Evolutionary conservation across 2,329 filamentous ascomycete genomes (phyloP).

Genomic region (Pseudogymnoascus sp.): DNA sequence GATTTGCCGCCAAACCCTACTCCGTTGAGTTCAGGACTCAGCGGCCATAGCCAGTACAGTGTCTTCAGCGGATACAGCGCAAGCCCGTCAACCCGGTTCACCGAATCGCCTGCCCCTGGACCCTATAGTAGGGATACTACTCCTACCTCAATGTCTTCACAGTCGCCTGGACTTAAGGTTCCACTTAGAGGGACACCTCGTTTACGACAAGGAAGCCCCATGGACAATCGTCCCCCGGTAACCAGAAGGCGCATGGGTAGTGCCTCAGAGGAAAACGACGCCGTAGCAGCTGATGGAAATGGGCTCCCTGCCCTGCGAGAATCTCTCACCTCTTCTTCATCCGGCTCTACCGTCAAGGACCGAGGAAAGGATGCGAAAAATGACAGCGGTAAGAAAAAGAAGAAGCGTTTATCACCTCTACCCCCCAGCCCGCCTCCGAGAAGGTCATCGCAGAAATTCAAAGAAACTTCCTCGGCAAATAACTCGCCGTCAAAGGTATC

Average conservation of each 20-base stretch:
- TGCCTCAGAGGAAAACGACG: slow-evolving; percentile 42
- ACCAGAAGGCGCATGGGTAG: slow-evolving; percentile 49
- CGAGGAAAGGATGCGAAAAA: slow-evolving; percentile 36
- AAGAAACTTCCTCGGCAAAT: slow-evolving; percentile 29
- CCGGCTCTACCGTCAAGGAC: slow-evolving; percentile 56
- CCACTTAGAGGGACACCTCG: slow-evolving; percentile 30
- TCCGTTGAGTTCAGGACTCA: slow-evolving; percentile 51
- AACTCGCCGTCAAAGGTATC: slow-evolving; percentile 33
- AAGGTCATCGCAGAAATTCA: slow-evolving; percentile 51
- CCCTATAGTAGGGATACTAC: slow-evolving; percentile 70
- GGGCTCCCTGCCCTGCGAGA: slow-evolving; percentile 60
- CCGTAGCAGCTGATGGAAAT: slow-evolving; percentile 40
- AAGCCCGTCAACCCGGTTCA: slow-evolving; percentile 68
- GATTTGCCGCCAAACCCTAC: slow-evolving; percentile 55
- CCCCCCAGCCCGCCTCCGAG: slow-evolving; percentile 54
- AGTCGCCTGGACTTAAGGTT: slow-evolving; percentile 55
- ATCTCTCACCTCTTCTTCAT: slow-evolving; percentile 63
- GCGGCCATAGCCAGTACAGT: slow-evolving; percentile 27
- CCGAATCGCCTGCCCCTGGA: slow-evolving; percentile 58
- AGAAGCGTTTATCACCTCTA: slow-evolving; percentile 37
- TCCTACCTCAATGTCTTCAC: slow-evolving; percentile 68
- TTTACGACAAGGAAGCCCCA: slow-evolving; percentile 46
- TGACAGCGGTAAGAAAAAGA: slow-evolving; percentile 28
- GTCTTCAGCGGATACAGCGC: slow-evolving; percentile 47
- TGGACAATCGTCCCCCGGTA: slow-evolving; percentile 50